Evolutionary conservation across 1,284 basidiomycete genomes (phyloP).

Genomic region (Puccinia coronata): DNA sequence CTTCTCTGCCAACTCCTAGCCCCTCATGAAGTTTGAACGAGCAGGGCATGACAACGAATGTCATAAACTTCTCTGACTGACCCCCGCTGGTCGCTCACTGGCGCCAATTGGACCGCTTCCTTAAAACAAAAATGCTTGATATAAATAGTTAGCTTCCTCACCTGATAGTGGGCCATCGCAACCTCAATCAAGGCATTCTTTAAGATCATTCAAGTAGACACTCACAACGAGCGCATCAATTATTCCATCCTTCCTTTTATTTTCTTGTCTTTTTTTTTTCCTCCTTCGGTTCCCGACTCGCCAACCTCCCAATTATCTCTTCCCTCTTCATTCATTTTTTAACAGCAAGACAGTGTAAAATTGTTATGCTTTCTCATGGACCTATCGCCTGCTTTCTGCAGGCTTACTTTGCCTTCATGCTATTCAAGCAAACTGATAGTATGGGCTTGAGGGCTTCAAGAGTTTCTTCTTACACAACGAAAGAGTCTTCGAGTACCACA

Average conservation of each 20-base stretch:
- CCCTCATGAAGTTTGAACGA: not conserved
- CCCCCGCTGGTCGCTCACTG: not conserved
- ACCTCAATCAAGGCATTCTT: not conserved
- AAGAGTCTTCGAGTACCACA: not conserved
- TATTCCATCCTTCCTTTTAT: not conserved
- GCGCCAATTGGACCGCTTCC: not conserved
- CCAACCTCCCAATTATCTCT: not conserved
- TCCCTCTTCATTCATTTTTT: not conserved
- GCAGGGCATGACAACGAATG: not conserved
- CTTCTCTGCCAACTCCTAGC: not conserved
- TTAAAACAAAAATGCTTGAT: not conserved
- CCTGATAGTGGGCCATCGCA: not conserved
- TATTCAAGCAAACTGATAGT: not conserved
- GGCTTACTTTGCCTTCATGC: not conserved
- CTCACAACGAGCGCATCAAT: not conserved
- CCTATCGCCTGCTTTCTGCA: not conserved
- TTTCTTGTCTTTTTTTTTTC: not conserved
- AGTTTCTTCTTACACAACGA: not conserved
- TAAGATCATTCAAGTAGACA: not conserved
- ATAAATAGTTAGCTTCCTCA: not conserved
- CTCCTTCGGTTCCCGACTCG: not conserved
- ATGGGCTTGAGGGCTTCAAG: conserved; percentile 5
- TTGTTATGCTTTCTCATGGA: not conserved
- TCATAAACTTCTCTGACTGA: not conserved
- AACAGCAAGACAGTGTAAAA: not conserved